These are phyloP conservation scores for Teratosphaeria gauchensis DNA, from an alignment of 2,329 filamentous ascomycete genomes.

Conservation along the genomic window DNA sequence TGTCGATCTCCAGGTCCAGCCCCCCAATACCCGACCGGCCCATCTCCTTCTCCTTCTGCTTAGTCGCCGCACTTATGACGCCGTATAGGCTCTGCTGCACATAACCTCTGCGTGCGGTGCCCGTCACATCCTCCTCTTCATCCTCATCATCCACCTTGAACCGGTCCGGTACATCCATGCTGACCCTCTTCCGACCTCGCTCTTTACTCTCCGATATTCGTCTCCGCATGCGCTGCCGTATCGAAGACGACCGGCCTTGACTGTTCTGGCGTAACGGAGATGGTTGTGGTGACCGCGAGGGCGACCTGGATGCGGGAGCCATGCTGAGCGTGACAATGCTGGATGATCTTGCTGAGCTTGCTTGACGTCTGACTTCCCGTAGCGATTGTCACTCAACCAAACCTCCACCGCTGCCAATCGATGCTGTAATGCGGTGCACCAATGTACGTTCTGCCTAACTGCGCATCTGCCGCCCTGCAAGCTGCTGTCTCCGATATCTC, in stretches of 20 bases:
- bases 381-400: not conserved
- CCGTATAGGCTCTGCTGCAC: conserved; percentile 95
- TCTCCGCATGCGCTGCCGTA: not conserved
- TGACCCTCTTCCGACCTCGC: not conserved
- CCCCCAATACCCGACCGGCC: conserved; percentile 34
- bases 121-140: conserved; percentile 45
- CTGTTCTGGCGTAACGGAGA: not conserved
- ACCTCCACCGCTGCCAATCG: not conserved
- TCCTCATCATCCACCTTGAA: conserved; percentile 17
- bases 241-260: not conserved
- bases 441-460: not conserved
- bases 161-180: conserved; percentile 15
- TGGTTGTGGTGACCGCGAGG: not conserved
- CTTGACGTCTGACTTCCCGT: not conserved
- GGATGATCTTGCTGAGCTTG: not conserved
- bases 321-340: not conserved
- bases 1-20: conserved; percentile 67
- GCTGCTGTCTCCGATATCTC: not conserved
- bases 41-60: conserved; percentile 48
- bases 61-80: conserved; percentile 67
- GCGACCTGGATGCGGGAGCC: not conserved
- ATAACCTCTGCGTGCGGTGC: conserved; percentile 48
- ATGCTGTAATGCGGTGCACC: not conserved
- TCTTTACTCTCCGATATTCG: not conserved
- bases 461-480: not conserved